phyloP scores from a whole-genome alignment of 352 stramenopile genomes.

The Aphanomyces stellatus region DNA sequence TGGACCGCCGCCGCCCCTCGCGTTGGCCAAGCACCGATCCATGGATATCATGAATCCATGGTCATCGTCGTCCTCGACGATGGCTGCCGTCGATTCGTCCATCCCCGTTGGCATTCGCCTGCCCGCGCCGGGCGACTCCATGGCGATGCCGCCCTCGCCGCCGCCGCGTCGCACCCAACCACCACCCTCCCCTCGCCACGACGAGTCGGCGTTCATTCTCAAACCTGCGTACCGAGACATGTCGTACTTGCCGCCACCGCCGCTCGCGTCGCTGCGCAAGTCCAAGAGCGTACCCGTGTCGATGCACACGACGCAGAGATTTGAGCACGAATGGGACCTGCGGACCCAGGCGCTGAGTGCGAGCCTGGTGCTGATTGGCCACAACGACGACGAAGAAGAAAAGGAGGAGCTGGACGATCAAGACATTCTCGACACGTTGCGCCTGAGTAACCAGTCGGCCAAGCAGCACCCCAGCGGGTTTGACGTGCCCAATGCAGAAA shows the following conservation, averaged over 20 bases:
- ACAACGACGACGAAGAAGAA: neutral
- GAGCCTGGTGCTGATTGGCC: neutral
- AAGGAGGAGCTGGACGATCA: slow-evolving; percentile 12
- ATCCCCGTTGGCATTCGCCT: neutral
- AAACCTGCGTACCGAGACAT: too few species aligned
- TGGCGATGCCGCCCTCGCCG: neutral
- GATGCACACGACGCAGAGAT: neutral
- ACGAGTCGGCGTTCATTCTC: neutral
- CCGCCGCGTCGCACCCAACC: neutral
- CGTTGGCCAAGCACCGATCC: too few species aligned
- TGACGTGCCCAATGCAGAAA: neutral
- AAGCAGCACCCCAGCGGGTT: neutral
- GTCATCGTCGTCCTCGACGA: too few species aligned
- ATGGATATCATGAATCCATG: too few species aligned
- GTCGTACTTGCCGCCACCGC: neutral
- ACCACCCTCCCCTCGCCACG: neutral
- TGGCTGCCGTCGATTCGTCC: neutral
- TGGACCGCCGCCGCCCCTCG: too few species aligned
- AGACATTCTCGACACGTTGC: neutral
- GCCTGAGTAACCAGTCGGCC: neutral
- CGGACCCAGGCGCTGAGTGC: neutral
- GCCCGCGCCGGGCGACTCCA: neutral
- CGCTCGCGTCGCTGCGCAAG: neutral
- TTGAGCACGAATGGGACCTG: slow-evolving; percentile 9
- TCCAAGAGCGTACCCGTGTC: neutral